A percentile compares a stretch with the other conserved stretches of the same genome.
Evolutionary conservation across 352 stramenopile genomes (phyloP).

Genomic region (Globisporangium megalacanthum): DNA sequence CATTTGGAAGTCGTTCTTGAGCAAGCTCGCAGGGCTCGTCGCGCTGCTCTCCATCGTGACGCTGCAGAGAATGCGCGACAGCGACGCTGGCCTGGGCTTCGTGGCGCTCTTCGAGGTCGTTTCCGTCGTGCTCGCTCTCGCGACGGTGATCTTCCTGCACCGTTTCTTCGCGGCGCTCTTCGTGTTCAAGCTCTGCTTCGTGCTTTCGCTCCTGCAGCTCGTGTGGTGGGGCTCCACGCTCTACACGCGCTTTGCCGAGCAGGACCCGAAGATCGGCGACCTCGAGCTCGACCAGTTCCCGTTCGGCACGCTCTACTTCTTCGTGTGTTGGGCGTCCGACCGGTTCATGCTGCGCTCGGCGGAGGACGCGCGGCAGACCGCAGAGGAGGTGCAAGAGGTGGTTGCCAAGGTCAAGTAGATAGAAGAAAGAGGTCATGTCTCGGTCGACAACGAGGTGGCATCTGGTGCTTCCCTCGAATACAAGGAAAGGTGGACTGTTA

Average conservation of each 20-base stretch:
- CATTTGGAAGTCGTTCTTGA: constrained; percentile 76
- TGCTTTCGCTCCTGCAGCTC: constrained; percentile 63
- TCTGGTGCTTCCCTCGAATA: no score
- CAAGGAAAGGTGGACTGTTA: no score
- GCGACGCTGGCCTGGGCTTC: constrained; percentile 43
- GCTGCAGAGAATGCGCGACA: constrained; percentile 54
- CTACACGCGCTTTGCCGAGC: constrained; percentile 39
- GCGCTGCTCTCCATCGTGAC: constrained; percentile 57
- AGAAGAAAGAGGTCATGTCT: no score
- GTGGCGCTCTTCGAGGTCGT: constrained; percentile 53
- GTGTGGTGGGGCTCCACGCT: constrained; percentile 57
- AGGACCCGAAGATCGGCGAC: constrained; percentile 46
- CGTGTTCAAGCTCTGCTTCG: constrained; percentile 75
- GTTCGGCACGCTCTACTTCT: constrained; percentile 72
- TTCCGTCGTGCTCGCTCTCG: constrained; percentile 44
- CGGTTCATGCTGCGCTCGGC: constrained; percentile 77
- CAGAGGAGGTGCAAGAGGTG: constrained; percentile 51
- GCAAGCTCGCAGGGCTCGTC: constrained; percentile 69
- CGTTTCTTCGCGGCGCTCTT: constrained; percentile 57
- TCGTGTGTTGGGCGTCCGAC: constrained; percentile 71
- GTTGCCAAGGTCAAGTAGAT: constrained; percentile 23
- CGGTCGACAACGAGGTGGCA: no score
- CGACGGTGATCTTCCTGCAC: constrained; percentile 60
- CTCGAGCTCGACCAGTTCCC: constrained; percentile 52
- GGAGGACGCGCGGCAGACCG: constrained; percentile 53